phyloP scores from a whole-genome alignment of 2,329 filamentous ascomycete species.

The Fusarium tjaetaba region DNA sequence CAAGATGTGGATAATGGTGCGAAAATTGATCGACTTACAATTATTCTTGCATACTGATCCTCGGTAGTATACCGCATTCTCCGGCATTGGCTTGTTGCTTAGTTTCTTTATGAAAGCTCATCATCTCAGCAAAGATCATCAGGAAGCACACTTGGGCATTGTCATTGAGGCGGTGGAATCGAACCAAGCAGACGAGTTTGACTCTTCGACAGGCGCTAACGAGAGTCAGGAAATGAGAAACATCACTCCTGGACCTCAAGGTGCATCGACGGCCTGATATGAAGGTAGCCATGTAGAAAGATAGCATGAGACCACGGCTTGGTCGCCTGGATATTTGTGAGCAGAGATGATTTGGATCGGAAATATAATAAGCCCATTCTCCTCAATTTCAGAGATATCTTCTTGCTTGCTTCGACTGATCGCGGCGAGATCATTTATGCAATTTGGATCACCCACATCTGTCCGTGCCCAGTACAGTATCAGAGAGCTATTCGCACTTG shows the following conservation, averaged over 20 bases:
- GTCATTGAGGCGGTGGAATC: not conserved
- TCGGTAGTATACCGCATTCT: slow-evolving; percentile 35
- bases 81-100: slow-evolving; percentile 19
- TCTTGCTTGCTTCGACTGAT: not conserved
- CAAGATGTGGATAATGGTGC: slow-evolving; percentile 46
- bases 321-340: not conserved
- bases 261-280: not conserved
- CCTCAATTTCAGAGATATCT: not conserved
- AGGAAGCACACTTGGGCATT: slow-evolving; percentile 34
- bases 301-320: not conserved
- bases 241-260: not conserved
- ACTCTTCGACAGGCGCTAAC: not conserved
- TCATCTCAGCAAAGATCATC: slow-evolving; percentile 36
- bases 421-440: not conserved
- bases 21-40: not conserved
- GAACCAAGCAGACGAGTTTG: not conserved
- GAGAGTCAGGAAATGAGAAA: not conserved
- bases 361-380: not conserved
- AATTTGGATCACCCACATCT: not conserved
- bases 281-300: too few relatives aligned
- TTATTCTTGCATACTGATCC: not conserved
- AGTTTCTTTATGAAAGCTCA: slow-evolving; percentile 38
- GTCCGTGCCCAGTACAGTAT: not conserved
- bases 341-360: fast-evolving
- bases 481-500: not conserved